Conservation (phyloP, 2,329 filamentous ascomycete genomes). For the Fusarium sulawesiense region DNA sequence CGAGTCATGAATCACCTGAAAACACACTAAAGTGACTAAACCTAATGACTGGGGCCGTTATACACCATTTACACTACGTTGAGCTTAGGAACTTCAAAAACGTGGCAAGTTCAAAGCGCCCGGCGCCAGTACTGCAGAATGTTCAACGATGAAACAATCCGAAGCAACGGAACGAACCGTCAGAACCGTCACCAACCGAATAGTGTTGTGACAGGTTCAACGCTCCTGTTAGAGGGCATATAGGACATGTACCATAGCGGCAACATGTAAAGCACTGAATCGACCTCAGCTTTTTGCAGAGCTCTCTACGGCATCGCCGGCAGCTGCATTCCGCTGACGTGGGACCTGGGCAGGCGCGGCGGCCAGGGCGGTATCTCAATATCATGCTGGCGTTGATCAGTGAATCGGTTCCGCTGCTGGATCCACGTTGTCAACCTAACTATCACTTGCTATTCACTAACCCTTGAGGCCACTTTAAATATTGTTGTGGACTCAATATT, state of each 20-base stretch:
- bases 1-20: slow-evolving; percentile 9
- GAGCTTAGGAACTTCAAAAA: not conserved
- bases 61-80: not conserved
- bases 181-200: slow-evolving; percentile 19
- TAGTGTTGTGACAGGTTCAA: not conserved
- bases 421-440: slow-evolving; percentile 1
- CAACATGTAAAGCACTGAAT: not conserved
- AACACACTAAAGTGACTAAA: slow-evolving; percentile 8
- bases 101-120: not conserved
- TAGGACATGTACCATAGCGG: not conserved
- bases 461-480: not conserved
- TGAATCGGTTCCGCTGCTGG: not conserved
- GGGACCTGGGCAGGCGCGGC: slow-evolving; percentile 27
- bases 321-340: slow-evolving; percentile 23
- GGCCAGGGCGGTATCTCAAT: slow-evolving; percentile 36
- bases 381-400: slow-evolving; percentile 24
- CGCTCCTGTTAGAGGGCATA: not conserved
- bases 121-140: not conserved
- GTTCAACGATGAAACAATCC: slow-evolving; percentile 6
- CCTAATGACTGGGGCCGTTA: not conserved
- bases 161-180: slow-evolving; percentile 24
- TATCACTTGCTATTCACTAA: not conserved
- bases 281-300: not conserved
- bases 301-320: slow-evolving; percentile 5
- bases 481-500: not conserved